A percentile compares a stretch with the other conserved stretches of the same genome.
Conservation (phyloP, 495 filamentous ascomycete species). For the Thermothielavioides terrestris region DNA sequence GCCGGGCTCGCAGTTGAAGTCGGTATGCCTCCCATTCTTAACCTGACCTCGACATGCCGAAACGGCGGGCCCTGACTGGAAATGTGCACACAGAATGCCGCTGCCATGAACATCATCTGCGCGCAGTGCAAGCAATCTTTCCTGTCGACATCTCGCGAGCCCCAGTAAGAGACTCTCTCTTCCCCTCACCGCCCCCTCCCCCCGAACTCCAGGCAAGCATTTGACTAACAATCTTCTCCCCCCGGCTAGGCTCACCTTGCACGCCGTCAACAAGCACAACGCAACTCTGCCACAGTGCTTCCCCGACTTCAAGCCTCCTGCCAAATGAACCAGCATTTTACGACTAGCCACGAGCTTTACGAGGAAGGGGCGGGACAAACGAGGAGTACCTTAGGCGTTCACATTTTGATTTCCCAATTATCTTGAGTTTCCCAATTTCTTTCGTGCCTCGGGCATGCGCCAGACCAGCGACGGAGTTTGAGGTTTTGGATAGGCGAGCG, state of each 20-base stretch:
- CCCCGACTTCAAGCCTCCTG: slow-evolving; percentile 32
- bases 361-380: neutral
- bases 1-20: slow-evolving; percentile 49
- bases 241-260: slow-evolving; percentile 37
- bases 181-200: neutral
- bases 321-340: slow-evolving; percentile 10
- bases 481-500: neutral
- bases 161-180: neutral
- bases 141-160: slow-evolving; percentile 45
- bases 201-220: neutral
- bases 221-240: neutral
- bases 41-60: no score
- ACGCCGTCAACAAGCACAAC: slow-evolving; percentile 49
- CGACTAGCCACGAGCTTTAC: slow-evolving; percentile 3
- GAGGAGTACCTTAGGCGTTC: slow-evolving; percentile 1
- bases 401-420: slow-evolving; percentile 1
- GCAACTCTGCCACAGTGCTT: slow-evolving; percentile 46
- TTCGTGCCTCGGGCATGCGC: neutral
- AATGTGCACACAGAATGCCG: slow-evolving; percentile 31
- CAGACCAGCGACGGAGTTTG: neutral
- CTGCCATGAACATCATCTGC: slow-evolving; percentile 51
- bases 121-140: slow-evolving; percentile 48
- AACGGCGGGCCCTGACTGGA: slow-evolving; percentile 5
- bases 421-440: neutral
- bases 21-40: slow-evolving; percentile 35